Evolutionary conservation across 257 asterid species (phyloP).

Genomic region (Solanum tarijense): DNA sequence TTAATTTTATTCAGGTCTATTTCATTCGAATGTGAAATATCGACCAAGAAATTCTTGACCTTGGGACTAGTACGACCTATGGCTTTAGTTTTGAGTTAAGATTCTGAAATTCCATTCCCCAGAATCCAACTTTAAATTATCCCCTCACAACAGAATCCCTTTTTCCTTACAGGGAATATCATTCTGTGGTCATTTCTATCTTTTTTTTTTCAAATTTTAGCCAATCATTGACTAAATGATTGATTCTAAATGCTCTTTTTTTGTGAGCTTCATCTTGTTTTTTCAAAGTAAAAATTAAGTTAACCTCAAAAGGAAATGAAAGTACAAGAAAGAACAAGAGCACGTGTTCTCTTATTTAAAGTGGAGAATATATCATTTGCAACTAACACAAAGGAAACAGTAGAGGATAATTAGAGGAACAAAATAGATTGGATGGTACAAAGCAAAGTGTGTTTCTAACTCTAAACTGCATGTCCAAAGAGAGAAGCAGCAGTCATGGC

Average conservation of each 20-base stretch:
- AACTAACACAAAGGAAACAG: conserved; percentile 8
- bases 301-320: conserved; percentile 15
- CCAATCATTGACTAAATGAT: conserved; percentile 28
- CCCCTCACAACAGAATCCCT: background rate
- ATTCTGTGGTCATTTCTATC: conserved; percentile 54
- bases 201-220: background rate
- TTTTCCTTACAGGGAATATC: conserved; percentile 30
- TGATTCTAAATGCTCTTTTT: conserved; percentile 14
- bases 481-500: conserved; percentile 15
- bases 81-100: conserved; percentile 47
- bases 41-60: conserved; percentile 54
- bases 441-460: conserved; percentile 6
- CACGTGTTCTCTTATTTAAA: conserved; percentile 13
- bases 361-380: conserved; percentile 19
- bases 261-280: conserved; percentile 5
- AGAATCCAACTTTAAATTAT: conserved; percentile 26
- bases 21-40: conserved; percentile 29
- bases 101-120: conserved; percentile 55
- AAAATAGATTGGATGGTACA: conserved; percentile 1
- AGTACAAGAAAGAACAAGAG: conserved; percentile 36
- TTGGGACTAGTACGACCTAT: conserved; percentile 20
- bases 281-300: conserved; percentile 9
- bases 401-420: background rate
- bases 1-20: background rate
- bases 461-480: background rate